phyloP scores from a whole-genome alignment of 2,329 filamentous ascomycete species.

The Colletotrichum neosansevieriae region DNA sequence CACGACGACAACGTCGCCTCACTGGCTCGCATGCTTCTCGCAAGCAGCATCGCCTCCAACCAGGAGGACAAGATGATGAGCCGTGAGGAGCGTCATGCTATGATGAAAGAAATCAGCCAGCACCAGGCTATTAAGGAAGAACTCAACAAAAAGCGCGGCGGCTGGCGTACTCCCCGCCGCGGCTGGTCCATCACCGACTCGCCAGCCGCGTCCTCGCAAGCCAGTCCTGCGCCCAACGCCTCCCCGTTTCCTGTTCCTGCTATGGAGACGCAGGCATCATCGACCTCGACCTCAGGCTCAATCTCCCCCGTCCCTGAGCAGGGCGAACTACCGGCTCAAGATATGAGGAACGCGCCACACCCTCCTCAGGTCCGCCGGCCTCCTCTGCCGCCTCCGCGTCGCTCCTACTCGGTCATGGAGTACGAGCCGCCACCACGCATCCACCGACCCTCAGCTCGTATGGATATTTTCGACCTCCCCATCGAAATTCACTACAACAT shows the following conservation, averaged over 20 bases:
- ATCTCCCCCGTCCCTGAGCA: constrained; percentile 40
- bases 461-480: constrained; percentile 66
- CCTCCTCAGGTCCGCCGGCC: constrained; percentile 45
- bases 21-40: constrained; percentile 40
- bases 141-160: constrained; percentile 50
- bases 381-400: constrained; percentile 59
- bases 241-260: constrained; percentile 16
- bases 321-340: constrained; percentile 40
- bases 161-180: constrained; percentile 56
- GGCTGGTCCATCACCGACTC: constrained; percentile 63
- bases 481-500: constrained; percentile 70
- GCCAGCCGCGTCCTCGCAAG: constrained; percentile 42
- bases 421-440: constrained; percentile 64
- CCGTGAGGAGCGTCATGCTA: constrained; percentile 56
- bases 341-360: constrained; percentile 39
- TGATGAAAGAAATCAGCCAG: constrained; percentile 53
- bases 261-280: constrained; percentile 22
- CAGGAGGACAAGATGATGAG: constrained; percentile 47
- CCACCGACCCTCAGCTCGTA: constrained; percentile 59
- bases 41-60: constrained; percentile 39
- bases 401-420: constrained; percentile 72
- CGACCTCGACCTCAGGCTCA: constrained; percentile 4
- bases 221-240: constrained; percentile 22
- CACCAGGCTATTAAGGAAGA: constrained; percentile 54
- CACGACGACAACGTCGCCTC: constrained; percentile 40